These are phyloP conservation scores for Aspergillus conjunctus DNA, from an alignment of 495 filamentous ascomycete genomes.

Conservation along the genomic window DNA sequence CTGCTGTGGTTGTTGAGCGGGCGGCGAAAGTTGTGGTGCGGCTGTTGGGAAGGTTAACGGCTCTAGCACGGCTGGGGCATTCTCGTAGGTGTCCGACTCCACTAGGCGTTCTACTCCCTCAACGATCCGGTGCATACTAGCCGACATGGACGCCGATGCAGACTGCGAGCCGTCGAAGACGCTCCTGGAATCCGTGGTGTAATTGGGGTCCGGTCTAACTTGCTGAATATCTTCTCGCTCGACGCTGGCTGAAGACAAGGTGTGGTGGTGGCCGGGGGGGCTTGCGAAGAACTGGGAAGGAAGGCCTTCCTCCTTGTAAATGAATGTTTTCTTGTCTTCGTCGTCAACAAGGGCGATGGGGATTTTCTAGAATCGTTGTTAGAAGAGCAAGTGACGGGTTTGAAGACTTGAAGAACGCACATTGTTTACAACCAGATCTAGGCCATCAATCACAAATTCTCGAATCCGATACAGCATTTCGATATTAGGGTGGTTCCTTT, in stretches of 20 bases:
- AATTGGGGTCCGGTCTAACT: conserved; percentile 32
- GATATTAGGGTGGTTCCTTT: conserved; percentile 62
- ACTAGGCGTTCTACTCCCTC: conserved; percentile 62
- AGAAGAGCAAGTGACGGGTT: conserved; percentile 5
- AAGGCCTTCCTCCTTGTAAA: conserved; percentile 58
- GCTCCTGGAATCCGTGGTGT: conserved; percentile 40
- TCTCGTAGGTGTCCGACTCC: conserved; percentile 54
- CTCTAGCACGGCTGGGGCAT: conserved; percentile 35
- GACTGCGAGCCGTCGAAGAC: conserved; percentile 50
- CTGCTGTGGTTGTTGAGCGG: background rate
- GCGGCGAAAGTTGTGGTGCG: conserved; percentile 12
- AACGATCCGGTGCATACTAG: conserved; percentile 63
- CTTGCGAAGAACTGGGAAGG: conserved; percentile 52
- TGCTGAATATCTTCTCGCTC: conserved; percentile 49
- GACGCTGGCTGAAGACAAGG: conserved; percentile 42
- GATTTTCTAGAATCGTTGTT: conserved; percentile 37
- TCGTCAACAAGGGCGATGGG: conserved; percentile 50
- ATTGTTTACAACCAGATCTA: conserved; percentile 58
- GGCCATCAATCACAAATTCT: conserved; percentile 67
- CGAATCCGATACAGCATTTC: conserved; percentile 73
- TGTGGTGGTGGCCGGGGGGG: conserved; percentile 40
- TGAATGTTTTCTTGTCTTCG: conserved; percentile 54
- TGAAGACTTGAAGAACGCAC: conserved; percentile 32
- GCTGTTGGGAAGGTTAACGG: conserved; percentile 30
- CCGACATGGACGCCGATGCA: conserved; percentile 48